Evolutionary conservation across 2,329 filamentous ascomycete genomes (phyloP).

Genomic region (Aspergillus sp.): DNA sequence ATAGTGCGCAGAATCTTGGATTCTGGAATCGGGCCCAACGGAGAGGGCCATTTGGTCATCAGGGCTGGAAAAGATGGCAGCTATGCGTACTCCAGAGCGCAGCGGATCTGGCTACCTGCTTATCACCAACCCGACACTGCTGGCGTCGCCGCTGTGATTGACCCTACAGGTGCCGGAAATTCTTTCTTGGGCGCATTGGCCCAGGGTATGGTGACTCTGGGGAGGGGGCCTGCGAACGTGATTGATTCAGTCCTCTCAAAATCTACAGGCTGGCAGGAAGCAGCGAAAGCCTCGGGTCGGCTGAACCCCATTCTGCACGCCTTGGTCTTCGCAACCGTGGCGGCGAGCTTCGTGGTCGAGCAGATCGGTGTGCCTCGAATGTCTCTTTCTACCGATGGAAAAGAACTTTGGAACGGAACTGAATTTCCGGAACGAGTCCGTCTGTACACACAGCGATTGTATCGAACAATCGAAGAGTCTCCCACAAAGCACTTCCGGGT

Average conservation of each 20-base stretch:
- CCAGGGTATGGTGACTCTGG: constrained; percentile 51
- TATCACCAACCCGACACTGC: constrained; percentile 55
- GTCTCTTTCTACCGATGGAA: constrained; percentile 26
- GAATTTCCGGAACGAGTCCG: constrained; percentile 44
- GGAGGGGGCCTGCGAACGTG: constrained; percentile 27
- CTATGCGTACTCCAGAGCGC: constrained; percentile 45
- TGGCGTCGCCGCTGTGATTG: constrained; percentile 59
- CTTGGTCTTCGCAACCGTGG: constrained; percentile 72
- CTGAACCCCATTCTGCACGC: constrained; percentile 57
- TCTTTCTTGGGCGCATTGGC: constrained; percentile 70
- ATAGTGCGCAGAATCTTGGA: constrained; percentile 36
- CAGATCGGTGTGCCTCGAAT: constrained; percentile 76
- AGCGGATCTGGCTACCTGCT: constrained; percentile 69
- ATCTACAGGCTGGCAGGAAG: constrained; percentile 54
- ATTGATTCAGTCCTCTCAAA: constrained; percentile 38
- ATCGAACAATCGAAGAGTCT: constrained; percentile 38
- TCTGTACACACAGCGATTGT: constrained; percentile 43
- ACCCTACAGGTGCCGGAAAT: constrained; percentile 93
- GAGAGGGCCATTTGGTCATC: constrained; percentile 44
- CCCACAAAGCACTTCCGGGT: constrained; percentile 34
- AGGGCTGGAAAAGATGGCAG: constrained; percentile 62
- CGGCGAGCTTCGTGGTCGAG: constrained; percentile 91
- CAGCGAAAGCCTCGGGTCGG: constrained; percentile 47
- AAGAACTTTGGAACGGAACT: constrained; percentile 45
- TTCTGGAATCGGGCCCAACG: constrained; percentile 35